Evolutionary conservation across 2,329 filamentous ascomycete genomes (phyloP).

Genomic region (Fusarium burgessii): DNA sequence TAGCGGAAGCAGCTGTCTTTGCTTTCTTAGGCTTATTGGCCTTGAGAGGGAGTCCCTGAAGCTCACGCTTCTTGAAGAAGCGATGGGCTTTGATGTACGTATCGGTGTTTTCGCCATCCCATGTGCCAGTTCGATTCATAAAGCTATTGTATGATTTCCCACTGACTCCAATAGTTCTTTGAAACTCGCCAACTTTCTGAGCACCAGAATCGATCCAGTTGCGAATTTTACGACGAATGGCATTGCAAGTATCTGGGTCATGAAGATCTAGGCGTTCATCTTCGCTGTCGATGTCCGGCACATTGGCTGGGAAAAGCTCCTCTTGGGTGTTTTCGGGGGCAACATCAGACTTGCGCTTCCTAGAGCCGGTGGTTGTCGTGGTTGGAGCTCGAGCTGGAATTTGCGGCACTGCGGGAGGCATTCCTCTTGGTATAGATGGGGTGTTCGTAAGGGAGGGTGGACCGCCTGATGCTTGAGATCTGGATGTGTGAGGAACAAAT

Average conservation of each 20-base stretch:
- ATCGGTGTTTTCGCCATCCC: slow-evolving; percentile 51
- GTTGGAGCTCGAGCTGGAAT: not conserved
- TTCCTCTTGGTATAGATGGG: not conserved
- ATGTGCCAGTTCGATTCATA: slow-evolving; percentile 60
- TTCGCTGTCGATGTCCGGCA: slow-evolving; percentile 35
- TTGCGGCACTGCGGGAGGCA: not conserved
- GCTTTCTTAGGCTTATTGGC: slow-evolving; percentile 50
- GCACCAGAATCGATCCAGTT: slow-evolving; percentile 44
- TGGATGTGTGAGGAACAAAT: slow-evolving; percentile 14
- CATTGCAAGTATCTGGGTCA: slow-evolving; percentile 41
- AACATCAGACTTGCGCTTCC: slow-evolving; percentile 43
- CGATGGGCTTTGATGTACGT: slow-evolving; percentile 52
- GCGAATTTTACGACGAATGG: slow-evolving; percentile 42
- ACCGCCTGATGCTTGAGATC: not conserved
- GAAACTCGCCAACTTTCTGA: slow-evolving; percentile 58
- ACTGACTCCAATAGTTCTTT: slow-evolving; percentile 56
- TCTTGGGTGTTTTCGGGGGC: slow-evolving; percentile 18
- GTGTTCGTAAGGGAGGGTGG: not conserved
- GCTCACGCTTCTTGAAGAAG: slow-evolving; percentile 65
- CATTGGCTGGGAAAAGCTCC: slow-evolving; percentile 39
- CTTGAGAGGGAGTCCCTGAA: slow-evolving; percentile 58
- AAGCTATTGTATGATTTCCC: slow-evolving; percentile 57
- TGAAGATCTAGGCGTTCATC: slow-evolving; percentile 29
- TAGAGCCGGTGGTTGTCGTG: slow-evolving; percentile 12
- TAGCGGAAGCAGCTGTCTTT: slow-evolving; percentile 42